These are phyloP conservation scores for Ascochyta pisi DNA, from an alignment of 2,329 filamentous ascomycete species.

Conservation along the genomic window DNA sequence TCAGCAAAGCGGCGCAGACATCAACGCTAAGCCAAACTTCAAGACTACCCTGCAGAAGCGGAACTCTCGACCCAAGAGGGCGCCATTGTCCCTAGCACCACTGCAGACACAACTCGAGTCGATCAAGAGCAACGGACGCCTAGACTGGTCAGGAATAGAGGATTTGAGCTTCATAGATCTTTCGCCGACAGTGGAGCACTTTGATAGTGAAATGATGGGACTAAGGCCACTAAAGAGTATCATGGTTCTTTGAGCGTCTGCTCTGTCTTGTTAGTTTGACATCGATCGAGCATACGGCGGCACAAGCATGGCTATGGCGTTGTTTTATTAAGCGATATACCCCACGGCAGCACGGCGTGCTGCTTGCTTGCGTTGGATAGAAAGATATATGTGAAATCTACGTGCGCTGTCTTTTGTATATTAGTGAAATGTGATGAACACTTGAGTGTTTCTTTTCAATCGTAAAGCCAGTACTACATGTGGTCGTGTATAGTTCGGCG, in stretches of 20 bases:
- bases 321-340: slow-evolving; percentile 11
- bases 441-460: too few species aligned
- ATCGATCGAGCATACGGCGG: neutral
- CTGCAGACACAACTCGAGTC: slow-evolving; percentile 6
- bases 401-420: neutral
- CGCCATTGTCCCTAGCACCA: slow-evolving; percentile 1
- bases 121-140: slow-evolving; percentile 10
- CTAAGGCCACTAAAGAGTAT: slow-evolving; percentile 5
- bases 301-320: slow-evolving; percentile 1
- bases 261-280: too few species aligned
- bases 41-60: neutral
- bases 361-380: slow-evolving; percentile 2
- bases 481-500: too few species aligned
- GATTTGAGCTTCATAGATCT: slow-evolving; percentile 15
- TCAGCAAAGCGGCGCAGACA: neutral
- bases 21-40: neutral
- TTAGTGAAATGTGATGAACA: too few species aligned
- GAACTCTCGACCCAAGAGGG: neutral
- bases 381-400: neutral
- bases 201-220: slow-evolving; percentile 11
- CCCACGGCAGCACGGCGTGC: slow-evolving; percentile 3
- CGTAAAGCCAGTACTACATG: too few species aligned
- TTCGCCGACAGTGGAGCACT: slow-evolving; percentile 12
- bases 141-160: slow-evolving; percentile 6
- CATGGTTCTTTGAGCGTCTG: neutral